Conservation (phyloP, 2,329 filamentous ascomycete species). For the Acarospora socialis region DNA sequence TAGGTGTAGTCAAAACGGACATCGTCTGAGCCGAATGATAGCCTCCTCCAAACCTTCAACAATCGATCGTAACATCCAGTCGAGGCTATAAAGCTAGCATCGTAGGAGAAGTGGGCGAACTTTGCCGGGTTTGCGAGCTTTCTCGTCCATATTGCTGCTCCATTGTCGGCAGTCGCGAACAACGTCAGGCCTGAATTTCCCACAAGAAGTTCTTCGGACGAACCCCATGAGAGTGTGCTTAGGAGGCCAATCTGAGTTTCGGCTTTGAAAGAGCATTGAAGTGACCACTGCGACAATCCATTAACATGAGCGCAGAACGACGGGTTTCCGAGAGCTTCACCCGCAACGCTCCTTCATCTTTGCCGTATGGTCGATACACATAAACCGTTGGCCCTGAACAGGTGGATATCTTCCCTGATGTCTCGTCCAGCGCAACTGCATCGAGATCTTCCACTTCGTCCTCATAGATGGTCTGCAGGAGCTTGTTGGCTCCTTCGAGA, state of each 20-base stretch:
- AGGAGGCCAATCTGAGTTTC: slow-evolving; percentile 30
- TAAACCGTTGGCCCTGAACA: slow-evolving; percentile 54
- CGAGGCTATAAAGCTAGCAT: slow-evolving; percentile 75
- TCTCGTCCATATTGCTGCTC: slow-evolving; percentile 54
- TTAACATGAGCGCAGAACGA: too few relatives aligned
- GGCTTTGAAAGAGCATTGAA: slow-evolving; percentile 45
- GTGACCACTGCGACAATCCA: slow-evolving; percentile 36
- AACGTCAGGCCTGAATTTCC: slow-evolving; percentile 57
- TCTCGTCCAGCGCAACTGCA: slow-evolving; percentile 67
- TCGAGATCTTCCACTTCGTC: slow-evolving; percentile 55
- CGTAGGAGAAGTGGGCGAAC: slow-evolving; percentile 67
- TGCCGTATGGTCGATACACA: slow-evolving; percentile 62
- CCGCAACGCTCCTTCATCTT: slow-evolving; percentile 58
- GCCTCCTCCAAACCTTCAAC: slow-evolving; percentile 82
- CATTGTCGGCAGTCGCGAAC: slow-evolving; percentile 33
- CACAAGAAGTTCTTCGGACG: slow-evolving; percentile 68
- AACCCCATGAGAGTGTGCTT: slow-evolving; percentile 70
- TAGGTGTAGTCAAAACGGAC: slow-evolving; percentile 84
- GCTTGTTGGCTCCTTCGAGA: slow-evolving; percentile 55
- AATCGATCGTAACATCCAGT: slow-evolving; percentile 64
- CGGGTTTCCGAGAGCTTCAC: too few relatives aligned
- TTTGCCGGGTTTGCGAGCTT: slow-evolving; percentile 57
- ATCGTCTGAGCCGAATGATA: slow-evolving; percentile 70
- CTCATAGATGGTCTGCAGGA: slow-evolving; percentile 85
- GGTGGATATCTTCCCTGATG: slow-evolving; percentile 70